These are phyloP conservation scores for Fulvia fulva DNA, from an alignment of 2,329 filamentous ascomycete genomes.

Conservation along the genomic window DNA sequence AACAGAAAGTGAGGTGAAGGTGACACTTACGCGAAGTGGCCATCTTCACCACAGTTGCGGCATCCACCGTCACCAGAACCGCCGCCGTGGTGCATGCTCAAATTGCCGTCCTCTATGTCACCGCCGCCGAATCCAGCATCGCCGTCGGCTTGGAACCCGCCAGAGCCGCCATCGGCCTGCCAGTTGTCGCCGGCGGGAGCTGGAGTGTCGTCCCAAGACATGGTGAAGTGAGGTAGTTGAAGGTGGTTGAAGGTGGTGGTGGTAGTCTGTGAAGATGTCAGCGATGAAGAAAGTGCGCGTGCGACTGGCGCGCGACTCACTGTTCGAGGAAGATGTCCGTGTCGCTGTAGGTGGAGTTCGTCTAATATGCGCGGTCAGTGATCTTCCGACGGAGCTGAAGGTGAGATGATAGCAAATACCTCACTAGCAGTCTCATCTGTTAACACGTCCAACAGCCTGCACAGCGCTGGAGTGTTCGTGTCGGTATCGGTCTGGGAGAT, in stretches of 20 bases:
- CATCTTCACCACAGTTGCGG: slow-evolving; percentile 26
- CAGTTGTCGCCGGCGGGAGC: slow-evolving; percentile 18
- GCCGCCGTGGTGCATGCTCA: slow-evolving; percentile 29
- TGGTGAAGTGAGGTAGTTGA: slow-evolving; percentile 7
- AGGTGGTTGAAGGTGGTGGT: neutral
- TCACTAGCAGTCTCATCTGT: neutral
- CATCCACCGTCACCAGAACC: slow-evolving; percentile 34
- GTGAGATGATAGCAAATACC: neutral
- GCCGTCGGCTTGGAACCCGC: slow-evolving; percentile 13
- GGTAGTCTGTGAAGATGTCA: neutral
- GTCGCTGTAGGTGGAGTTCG: neutral
- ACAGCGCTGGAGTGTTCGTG: neutral
- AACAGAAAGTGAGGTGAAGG: slow-evolving; percentile 34
- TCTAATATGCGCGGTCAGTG: neutral
- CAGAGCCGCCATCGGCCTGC: slow-evolving; percentile 19
- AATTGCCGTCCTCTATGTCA: slow-evolving; percentile 24
- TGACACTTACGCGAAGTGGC: neutral
- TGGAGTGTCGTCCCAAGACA: slow-evolving; percentile 24
- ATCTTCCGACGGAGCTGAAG: neutral
- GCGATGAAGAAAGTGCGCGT: neutral
- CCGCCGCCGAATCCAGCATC: slow-evolving; percentile 1
- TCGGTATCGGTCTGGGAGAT: slow-evolving; percentile 1
- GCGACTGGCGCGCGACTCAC: neutral
- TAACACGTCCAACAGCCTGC: neutral
- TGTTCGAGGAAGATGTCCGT: neutral